Evolutionary conservation across 2,329 filamentous ascomycete genomes (phyloP).

Genomic region (Diaporthe citriasiana): DNA sequence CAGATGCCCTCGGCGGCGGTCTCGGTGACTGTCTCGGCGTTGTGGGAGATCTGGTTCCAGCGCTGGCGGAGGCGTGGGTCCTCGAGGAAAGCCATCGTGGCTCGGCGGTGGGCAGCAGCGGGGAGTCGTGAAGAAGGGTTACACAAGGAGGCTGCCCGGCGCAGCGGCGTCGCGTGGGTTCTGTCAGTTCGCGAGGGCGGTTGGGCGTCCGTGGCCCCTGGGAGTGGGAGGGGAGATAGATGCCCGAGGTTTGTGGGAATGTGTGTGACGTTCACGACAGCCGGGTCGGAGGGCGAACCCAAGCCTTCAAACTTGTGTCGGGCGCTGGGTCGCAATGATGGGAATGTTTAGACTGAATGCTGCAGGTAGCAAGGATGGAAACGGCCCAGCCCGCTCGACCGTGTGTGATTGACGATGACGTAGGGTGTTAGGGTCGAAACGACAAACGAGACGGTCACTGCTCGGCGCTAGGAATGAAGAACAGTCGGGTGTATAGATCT

Average conservation of each 20-base stretch:
- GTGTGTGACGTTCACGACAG: slow-evolving; percentile 25
- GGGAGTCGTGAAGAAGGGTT: not conserved
- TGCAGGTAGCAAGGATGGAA: slow-evolving; percentile 13
- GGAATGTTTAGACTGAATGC: not conserved
- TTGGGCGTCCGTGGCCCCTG: not conserved
- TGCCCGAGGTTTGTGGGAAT: not conserved
- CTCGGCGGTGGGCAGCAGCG: slow-evolving; percentile 4
- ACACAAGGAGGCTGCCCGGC: not conserved
- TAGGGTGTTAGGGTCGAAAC: slow-evolving; percentile 29
- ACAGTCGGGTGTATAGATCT: not conserved
- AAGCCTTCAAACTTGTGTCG: not conserved
- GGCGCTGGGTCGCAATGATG: slow-evolving; percentile 29
- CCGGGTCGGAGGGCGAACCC: slow-evolving; percentile 21
- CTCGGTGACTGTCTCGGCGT: slow-evolving; percentile 90
- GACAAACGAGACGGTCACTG: slow-evolving; percentile 17
- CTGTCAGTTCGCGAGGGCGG: not conserved
- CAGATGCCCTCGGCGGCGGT: slow-evolving; percentile 93
- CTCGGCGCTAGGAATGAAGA: slow-evolving; percentile 17
- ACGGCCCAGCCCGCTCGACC: slow-evolving; percentile 24
- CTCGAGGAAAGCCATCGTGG: slow-evolving; percentile 72
- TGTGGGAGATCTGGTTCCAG: slow-evolving; percentile 92
- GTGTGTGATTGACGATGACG: slow-evolving; percentile 29
- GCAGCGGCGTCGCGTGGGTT: slow-evolving; percentile 12
- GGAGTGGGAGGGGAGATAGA: not conserved
- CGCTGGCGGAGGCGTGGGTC: slow-evolving; percentile 93